Evolutionary conservation across 768 basidiomycete genomes (phyloP), one percentile per base, ranked within the genome.

Genomic region (Lepiota brunneoincarnata): DNA sequence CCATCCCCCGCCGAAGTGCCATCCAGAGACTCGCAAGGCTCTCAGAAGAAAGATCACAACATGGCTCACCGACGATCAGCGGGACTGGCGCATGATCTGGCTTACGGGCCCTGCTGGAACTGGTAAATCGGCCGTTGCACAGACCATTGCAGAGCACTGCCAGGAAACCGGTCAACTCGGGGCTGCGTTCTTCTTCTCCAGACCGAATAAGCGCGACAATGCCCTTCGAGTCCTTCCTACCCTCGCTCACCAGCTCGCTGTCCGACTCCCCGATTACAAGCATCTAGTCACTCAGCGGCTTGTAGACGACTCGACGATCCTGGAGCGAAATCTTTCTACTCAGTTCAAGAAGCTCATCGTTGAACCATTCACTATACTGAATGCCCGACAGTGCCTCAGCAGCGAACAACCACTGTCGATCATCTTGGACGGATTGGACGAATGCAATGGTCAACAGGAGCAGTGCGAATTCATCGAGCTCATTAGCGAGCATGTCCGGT

Each of bases 381-480:
- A 12, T 37, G 23, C n/a, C 7, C 5, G 36, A 4, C 7, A 23
- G 2, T 0, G 10, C 18, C 2, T 20, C 4, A 47, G 6, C 34
- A 35, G 18, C 14, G 6, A 21, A 34, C 17, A 18, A n/a, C n/a
- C n/a, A n/a, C n/a, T n/a, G n/a, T n/a, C n/a, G n/a, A n/a, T n/a
- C n/a, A n/a, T n/a, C n/a, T 5, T 49, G 17, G 49, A 40, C 17
- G 49, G 38, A 6, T 4, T 50, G 23, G 38, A 50, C 15, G 49
- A 50, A 28, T 40, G 49, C 15, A 28, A 39, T 3, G 21, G 49
- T 11, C 14, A 40, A 18, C 24, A 50, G 15, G 38, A 37, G 2
- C 49, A 50, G 28, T 50, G 49, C 24, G 38, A 39, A 9, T 39
- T 40, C n/a, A 26, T 50, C 3, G 38, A 50, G 23, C 10, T 50